Evolutionary conservation across 495 filamentous ascomycete species (phyloP).

Genomic region (Hypoxylon perforatum): DNA sequence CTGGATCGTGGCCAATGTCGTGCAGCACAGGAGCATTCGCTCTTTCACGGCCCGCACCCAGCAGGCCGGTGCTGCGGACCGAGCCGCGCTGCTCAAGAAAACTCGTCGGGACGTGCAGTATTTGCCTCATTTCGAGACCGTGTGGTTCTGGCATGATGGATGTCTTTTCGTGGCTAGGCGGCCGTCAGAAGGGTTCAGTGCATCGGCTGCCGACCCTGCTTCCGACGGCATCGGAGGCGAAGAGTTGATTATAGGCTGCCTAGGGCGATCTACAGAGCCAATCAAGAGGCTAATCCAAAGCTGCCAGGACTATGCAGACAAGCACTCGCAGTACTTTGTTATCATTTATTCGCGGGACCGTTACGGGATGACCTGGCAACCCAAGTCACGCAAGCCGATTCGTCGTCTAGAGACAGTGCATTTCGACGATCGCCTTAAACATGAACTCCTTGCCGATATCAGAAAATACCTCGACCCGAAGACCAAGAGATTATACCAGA

Average conservation of each 20-base stretch:
- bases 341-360: slow-evolving; percentile 53
- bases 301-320: slow-evolving; percentile 59
- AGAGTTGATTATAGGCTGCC: slow-evolving; percentile 57
- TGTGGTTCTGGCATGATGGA: slow-evolving; percentile 55
- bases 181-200: slow-evolving; percentile 53
- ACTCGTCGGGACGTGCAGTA: slow-evolving; percentile 58
- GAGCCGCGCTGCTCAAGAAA: slow-evolving; percentile 54
- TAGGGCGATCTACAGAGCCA: slow-evolving; percentile 58
- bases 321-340: slow-evolving; percentile 57
- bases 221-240: slow-evolving; percentile 52
- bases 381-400: slow-evolving; percentile 56
- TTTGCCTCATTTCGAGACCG: slow-evolving; percentile 57
- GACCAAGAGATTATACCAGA: slow-evolving; percentile 75
- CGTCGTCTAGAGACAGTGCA: slow-evolving; percentile 59
- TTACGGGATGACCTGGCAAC: slow-evolving; percentile 54
- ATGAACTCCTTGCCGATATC: slow-evolving; percentile 75
- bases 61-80: slow-evolving; percentile 44
- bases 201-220: slow-evolving; percentile 50
- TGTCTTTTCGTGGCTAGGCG: slow-evolving; percentile 56
- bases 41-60: slow-evolving; percentile 56
- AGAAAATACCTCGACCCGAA: slow-evolving; percentile 80
- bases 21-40: slow-evolving; percentile 48
- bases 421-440: slow-evolving; percentile 68
- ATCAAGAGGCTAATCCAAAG: slow-evolving; percentile 55
- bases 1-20: slow-evolving; percentile 55